Conservation (phyloP, 2,329 filamentous ascomycete genomes). For the Microascus cirrosus region DNA sequence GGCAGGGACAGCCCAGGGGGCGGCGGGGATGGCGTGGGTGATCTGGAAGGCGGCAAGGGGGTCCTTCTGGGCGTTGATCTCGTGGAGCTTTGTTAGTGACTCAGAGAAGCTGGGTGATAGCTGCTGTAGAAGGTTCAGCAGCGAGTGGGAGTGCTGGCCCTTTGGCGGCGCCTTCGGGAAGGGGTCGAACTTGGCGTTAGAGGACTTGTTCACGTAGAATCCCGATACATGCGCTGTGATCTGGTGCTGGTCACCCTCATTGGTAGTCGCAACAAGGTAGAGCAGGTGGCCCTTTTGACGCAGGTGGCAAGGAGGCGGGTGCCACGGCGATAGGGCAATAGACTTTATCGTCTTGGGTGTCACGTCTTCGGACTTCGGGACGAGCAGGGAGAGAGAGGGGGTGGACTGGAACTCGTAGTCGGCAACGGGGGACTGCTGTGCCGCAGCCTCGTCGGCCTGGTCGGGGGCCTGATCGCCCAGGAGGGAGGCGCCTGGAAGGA, state of each 20-base stretch:
- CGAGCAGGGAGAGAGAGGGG: conserved; percentile 56
- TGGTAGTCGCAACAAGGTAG: conserved; percentile 80
- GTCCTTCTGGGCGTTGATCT: conserved; percentile 76
- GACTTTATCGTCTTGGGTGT: conserved; percentile 86
- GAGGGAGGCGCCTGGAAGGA: conserved; percentile 74
- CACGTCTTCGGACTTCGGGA: conserved; percentile 55
- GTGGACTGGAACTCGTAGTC: conserved; percentile 69
- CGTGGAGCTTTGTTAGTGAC: conserved; percentile 68
- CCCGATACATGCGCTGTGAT: conserved; percentile 89
- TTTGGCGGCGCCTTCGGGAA: conserved; percentile 71
- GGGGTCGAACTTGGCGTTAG: conserved; percentile 90
- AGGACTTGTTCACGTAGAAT: conserved; percentile 95
- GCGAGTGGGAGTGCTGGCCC: conserved; percentile 68
- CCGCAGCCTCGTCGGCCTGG: conserved; percentile 20
- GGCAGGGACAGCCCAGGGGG: conserved; percentile 79
- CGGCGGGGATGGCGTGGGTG: conserved; percentile 84
- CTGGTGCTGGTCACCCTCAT: conserved; percentile 89
- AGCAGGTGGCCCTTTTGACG: conserved; percentile 86
- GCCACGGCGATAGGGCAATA: conserved; percentile 85
- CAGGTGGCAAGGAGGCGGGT: conserved; percentile 85
- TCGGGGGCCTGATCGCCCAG: conserved; percentile 63
- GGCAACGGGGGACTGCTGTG: conserved; percentile 33
- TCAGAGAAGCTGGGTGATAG: conserved; percentile 75
- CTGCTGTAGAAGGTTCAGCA: conserved; percentile 66
- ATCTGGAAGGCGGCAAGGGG: conserved; percentile 90